Evolutionary conservation across 495 filamentous ascomycete genomes (phyloP), one percentile per base, ranked within the genome.

Genomic region (Penicillium nucicola): DNA sequence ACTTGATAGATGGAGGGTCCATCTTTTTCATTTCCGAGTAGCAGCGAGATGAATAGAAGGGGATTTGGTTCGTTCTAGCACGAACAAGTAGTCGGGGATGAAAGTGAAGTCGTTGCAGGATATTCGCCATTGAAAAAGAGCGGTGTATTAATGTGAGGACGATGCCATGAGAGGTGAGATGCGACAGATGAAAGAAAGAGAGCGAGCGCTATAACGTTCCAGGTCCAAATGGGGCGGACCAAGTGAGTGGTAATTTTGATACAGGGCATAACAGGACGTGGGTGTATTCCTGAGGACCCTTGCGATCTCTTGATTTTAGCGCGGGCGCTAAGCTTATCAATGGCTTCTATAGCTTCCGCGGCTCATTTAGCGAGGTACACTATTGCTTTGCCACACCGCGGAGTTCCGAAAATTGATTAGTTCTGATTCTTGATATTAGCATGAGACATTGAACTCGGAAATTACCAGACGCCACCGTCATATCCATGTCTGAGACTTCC

Each of bases 61-160:
- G 40, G 11, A 41, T 23, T 28, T 30, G 20, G 40, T 30, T 43
- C 32, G 31, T 44, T 50, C 31, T 42, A 41, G 28, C 46, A 10
- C 48, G 39, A 44, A 23, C 48, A 50, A 44, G 48, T 44, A 50
- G 48, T 20, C 30, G 48, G 15, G 33, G 31, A 50, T 42, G 38
- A 50, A 37, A 44, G 20, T 18, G 22, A 36, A 50, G 30, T 39
- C 48, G 48, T 50, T 42, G 38, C 36, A 49, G 14, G 46, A 49
- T 40, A 25, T 17, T 40, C 10, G 36, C 36, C 46, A 49, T 49
- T 32, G 15, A 31, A 36, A 33, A 41, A 49, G 23, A 31, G 37
- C 38, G 46, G 25, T 38, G 36, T 38, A 20, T 38, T n/a, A 38
- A 18, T 20, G 17, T 38, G 36, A 38, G 36, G 36, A 38, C 19